Evolutionary conservation across 805 yeast species (phyloP).

Genomic region (Suhomyces faveliae): DNA sequence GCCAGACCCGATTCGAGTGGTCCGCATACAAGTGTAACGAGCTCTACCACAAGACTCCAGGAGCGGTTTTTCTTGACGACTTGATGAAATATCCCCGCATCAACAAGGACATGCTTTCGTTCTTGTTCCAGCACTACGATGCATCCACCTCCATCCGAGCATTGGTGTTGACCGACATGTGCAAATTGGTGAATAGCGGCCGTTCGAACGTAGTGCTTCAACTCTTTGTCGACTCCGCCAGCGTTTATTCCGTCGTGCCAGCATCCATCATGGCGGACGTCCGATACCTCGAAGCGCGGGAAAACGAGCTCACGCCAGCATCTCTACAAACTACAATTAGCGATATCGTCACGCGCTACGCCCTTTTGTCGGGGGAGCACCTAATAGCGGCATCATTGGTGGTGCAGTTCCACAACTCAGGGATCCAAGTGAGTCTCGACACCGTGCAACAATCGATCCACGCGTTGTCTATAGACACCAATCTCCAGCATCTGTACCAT

Average conservation of each 20-base stretch:
- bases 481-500: slow-evolving; percentile 5
- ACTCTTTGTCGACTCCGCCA: slow-evolving; percentile 9
- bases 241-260: not conserved
- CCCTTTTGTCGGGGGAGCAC: slow-evolving; percentile 21
- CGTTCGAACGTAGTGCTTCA: slow-evolving; percentile 9
- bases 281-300: not conserved
- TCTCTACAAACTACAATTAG: slow-evolving; percentile 3
- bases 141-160: slow-evolving; percentile 20
- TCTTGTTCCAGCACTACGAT: slow-evolving; percentile 13
- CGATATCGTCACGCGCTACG: slow-evolving; percentile 15
- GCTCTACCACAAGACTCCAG: slow-evolving; percentile 10
- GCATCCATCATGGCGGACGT: not conserved
- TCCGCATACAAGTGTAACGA: slow-evolving; percentile 15
- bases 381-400: slow-evolving; percentile 21
- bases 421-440: slow-evolving; percentile 1
- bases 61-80: slow-evolving; percentile 19
- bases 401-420: slow-evolving; percentile 7
- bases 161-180: slow-evolving; percentile 19
- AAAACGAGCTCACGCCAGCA: too few species aligned
- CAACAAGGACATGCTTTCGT: slow-evolving; percentile 18
- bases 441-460: slow-evolving; percentile 9
- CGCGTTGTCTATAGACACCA: slow-evolving; percentile 12
- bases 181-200: slow-evolving; percentile 6
- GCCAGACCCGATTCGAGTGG: slow-evolving; percentile 10
- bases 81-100: slow-evolving; percentile 17